Conservation (phyloP, 148 eudicot species). For the Cornus florida region DNA sequence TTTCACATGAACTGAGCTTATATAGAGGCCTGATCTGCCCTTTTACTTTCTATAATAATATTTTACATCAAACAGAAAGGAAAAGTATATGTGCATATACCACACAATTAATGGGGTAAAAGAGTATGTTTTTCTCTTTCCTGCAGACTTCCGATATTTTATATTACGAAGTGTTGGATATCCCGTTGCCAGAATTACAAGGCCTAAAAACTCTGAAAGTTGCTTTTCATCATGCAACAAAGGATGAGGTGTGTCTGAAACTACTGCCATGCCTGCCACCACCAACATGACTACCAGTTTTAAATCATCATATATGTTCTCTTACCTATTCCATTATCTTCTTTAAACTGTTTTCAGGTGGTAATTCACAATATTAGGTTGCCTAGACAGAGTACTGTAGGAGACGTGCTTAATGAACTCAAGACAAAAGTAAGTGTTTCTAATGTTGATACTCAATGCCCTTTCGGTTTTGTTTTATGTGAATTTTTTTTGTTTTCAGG, state of each 20-base stretch:
- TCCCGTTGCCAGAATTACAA: slow-evolving; percentile 90
- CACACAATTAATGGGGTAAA: not conserved
- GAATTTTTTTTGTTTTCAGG: too few species aligned
- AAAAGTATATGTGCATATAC: not conserved
- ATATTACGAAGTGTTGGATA: slow-evolving; percentile 92
- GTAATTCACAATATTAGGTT: slow-evolving; percentile 65
- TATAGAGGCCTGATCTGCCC: not conserved
- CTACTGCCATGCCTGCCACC: not conserved
- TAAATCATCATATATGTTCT: not conserved
- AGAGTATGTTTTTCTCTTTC: slow-evolving; percentile 11
- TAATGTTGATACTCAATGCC: not conserved
- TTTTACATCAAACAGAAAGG: not conserved
- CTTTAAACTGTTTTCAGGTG: slow-evolving; percentile 45
- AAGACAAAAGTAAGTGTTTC: slow-evolving; percentile 58
- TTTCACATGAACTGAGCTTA: not conserved
- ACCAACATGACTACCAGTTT: not conserved
- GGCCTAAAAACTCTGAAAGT: slow-evolving; percentile 72
- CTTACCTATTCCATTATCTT: not conserved
- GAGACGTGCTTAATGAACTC: slow-evolving; percentile 69
- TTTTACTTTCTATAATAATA: not conserved
- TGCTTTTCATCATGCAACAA: slow-evolving; percentile 69
- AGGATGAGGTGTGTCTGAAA: slow-evolving; percentile 60
- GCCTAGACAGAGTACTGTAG: slow-evolving; percentile 79
- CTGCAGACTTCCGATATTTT: slow-evolving; percentile 85
- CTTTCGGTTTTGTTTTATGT: too few species aligned